Evolutionary conservation across 2,329 filamentous ascomycete species (phyloP).

Genomic region (Escovopsis sp.): DNA sequence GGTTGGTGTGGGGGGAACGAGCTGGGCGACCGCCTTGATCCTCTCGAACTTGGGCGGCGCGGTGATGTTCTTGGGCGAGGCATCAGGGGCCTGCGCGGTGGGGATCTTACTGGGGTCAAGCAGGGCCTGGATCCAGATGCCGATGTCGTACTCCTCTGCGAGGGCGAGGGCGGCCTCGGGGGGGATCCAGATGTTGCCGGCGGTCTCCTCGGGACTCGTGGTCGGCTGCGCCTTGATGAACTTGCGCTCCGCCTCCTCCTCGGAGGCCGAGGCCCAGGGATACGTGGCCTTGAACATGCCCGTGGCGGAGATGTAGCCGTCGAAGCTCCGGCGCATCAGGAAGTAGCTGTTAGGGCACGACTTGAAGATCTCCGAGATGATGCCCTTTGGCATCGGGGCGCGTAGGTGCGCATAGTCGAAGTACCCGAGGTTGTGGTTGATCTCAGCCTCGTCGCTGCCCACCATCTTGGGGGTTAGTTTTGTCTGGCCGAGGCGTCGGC

Average conservation of each 20-base stretch:
- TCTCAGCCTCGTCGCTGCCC: conserved; percentile 59
- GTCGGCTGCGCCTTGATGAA: conserved; percentile 73
- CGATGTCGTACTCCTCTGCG: conserved; percentile 75
- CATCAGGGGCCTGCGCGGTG: conserved; percentile 42
- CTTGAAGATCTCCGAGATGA: conserved; percentile 86
- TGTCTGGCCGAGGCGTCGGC: conserved; percentile 84
- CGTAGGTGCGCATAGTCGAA: conserved; percentile 96
- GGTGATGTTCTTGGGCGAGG: conserved; percentile 59
- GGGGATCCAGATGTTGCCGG: conserved; percentile 92
- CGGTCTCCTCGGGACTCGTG: conserved; percentile 82
- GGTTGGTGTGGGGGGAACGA: conserved; percentile 36
- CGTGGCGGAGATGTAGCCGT: conserved; percentile 72
- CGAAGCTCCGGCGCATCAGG: conserved; percentile 78
- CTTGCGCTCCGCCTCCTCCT: conserved; percentile 63
- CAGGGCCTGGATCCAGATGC: conserved; percentile 80
- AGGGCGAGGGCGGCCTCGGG: conserved; percentile 67
- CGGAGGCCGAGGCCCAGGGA: conserved; percentile 56
- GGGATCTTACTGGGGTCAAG: conserved; percentile 74
- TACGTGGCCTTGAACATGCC: conserved; percentile 91
- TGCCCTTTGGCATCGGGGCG: conserved; percentile 80
- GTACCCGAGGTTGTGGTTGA: conserved; percentile 57
- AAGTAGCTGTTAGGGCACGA: conserved; percentile 87
- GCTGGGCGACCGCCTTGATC: conserved; percentile 25
- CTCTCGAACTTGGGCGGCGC: conserved; percentile 69
- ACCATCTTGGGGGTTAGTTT: conserved; percentile 73